Percentiles rank a stretch among this genome's conserved stretches.
Evolutionary conservation across 2,329 filamentous ascomycete genomes (phyloP).

Genomic region (Cladosporium velox): DNA sequence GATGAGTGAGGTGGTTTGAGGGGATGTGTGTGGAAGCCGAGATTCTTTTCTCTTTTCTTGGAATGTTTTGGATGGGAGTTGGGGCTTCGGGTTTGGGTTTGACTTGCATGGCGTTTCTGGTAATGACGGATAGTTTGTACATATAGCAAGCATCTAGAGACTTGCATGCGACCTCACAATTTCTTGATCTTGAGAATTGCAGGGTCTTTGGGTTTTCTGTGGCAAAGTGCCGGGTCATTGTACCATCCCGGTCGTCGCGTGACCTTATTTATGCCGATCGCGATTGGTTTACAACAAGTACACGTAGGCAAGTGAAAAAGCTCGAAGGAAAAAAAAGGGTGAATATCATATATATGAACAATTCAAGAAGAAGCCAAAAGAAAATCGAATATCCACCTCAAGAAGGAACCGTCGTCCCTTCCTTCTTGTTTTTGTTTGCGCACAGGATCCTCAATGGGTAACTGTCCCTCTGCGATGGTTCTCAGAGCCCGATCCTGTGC

Average conservation of each 20-base stretch:
- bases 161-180: not conserved
- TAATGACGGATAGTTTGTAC: not conserved
- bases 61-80: not conserved
- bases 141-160: not conserved
- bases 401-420: not conserved
- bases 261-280: not conserved
- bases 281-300: not conserved
- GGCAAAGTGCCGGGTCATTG: not conserved
- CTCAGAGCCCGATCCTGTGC: not conserved
- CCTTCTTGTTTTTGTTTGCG: not conserved
- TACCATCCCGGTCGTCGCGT: not conserved
- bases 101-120: not conserved
- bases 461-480: not conserved
- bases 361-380: constrained; percentile 1
- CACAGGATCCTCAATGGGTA: not conserved
- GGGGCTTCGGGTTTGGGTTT: not conserved
- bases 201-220: not conserved
- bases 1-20: constrained; percentile 20
- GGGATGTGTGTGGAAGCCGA: not conserved
- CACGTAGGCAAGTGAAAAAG: not conserved
- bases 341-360: constrained; percentile 11
- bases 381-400: not conserved
- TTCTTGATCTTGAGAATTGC: not conserved
- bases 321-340: constrained; percentile 3
- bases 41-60: not conserved